Base-by-base conservation (phyloP, 2,329 filamentous ascomycete species). In the Sordariomycetes sp. region DNA sequence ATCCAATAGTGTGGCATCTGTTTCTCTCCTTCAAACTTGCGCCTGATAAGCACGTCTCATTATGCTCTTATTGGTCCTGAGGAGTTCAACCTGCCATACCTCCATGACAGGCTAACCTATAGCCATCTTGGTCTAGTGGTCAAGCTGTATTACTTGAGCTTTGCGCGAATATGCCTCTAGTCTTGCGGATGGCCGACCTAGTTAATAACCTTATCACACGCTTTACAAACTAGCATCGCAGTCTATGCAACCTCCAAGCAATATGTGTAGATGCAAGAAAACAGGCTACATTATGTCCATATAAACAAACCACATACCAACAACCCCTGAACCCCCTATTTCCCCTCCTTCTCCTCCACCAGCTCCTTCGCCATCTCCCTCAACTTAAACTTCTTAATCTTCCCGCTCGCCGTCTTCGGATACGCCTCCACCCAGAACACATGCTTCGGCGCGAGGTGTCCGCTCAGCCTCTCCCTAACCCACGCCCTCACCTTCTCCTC, bases 371-470 rank as follows among this genome's bases (percentile, higher is more conserved):
- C 92, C 66, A 79, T 74, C 18, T 91, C 87, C 66, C 83, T 81
- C 65, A 97, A 70, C 74, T 87, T 93, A 69, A 88, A 97, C 75
- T 97, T 97, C 74, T 96, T 90, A 59, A 97, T 92, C 81, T 99
- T 99, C 25, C 93, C 93, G 69, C 90, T 96, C 6, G 91, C 89
- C 40, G 94, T 99, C 80, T 96, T 97, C 22, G 93, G 93, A 69
- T 89, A 95, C n/a, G 85, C 82, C 1, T 86, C 79, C 0, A 89
- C 78, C 81, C 89, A 96, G 68, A 96, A 96, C n/a, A 97, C 81
- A 68, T 93, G 83, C 71, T 89, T 94, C 0, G 93, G 93, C 57
- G 89, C 89, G 68, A 97, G 82, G 71, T 93, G 89, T 62, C 82
- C 83, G 34, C 80, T 82, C 61, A 97, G 70, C 55, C 79, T 82